These are phyloP conservation scores for Pleurotus platypus DNA, from an alignment of 768 basidiomycete genomes.

Conservation along the genomic window DNA sequence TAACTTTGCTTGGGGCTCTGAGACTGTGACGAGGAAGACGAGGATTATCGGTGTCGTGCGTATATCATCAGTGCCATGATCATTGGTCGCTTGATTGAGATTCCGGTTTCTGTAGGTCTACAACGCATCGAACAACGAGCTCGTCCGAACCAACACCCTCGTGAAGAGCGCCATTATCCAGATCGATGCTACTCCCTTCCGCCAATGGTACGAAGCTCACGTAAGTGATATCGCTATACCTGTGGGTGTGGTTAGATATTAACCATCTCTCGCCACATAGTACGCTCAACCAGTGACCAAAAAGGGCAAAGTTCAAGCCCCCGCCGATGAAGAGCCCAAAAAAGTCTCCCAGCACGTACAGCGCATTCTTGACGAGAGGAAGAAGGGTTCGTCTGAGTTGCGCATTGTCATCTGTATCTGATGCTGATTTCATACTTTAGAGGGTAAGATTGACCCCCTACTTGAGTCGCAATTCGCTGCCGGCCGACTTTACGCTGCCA, in stretches of 20 bases:
- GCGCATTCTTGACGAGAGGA: constrained; percentile 83
- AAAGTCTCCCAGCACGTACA: constrained; percentile 91
- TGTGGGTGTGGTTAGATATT: not conserved
- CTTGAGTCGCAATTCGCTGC: constrained; percentile 89
- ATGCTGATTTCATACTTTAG: constrained; percentile 28
- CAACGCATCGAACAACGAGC: constrained; percentile 99
- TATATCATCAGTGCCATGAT: constrained; percentile 17
- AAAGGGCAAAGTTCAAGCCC: constrained; percentile 66
- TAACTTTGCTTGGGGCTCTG: constrained; percentile 99
- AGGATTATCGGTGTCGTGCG: constrained; percentile 93
- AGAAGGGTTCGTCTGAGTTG: constrained; percentile 62
- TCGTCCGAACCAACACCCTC: constrained; percentile 98
- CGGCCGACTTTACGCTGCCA: constrained; percentile 91
- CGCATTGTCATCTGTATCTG: not conserved
- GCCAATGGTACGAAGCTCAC: constrained; percentile 99
- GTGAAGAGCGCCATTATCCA: constrained; percentile 97
- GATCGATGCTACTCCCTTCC: constrained; percentile 97
- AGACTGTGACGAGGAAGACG: constrained; percentile 92
- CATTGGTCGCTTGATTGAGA: not conserved
- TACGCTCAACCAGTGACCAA: constrained; percentile 95
- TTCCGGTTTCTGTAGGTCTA: constrained; percentile 61
- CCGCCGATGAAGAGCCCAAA: constrained; percentile 56
- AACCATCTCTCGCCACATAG: constrained; percentile 31
- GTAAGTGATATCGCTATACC: constrained; percentile 44
- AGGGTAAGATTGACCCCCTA: constrained; percentile 87